These are phyloP conservation scores for Odontarrhena argentea DNA, from an alignment of 345 rosid genomes.

Conservation along the genomic window DNA sequence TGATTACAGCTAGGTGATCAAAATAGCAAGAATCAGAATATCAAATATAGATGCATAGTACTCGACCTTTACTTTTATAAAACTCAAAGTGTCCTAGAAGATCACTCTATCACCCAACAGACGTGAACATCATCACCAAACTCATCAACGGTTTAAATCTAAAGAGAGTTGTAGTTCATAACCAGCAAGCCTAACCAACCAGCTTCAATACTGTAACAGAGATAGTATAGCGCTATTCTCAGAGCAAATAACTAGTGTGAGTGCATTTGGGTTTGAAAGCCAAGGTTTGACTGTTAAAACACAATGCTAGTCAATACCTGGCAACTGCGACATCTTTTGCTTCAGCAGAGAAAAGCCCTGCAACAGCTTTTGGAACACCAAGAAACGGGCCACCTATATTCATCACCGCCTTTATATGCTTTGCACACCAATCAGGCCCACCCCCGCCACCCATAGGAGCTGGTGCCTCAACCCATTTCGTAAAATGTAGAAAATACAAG, in stretches of 20 bases:
- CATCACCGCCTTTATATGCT: conserved; percentile 88
- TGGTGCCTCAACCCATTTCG: conserved; percentile 99
- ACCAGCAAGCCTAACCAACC: conserved; percentile 6
- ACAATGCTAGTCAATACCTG: conserved; percentile 45
- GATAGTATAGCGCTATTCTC: background rate
- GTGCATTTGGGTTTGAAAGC: conserved; percentile 2
- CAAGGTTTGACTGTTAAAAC: conserved; percentile 12
- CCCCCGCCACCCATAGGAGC: conserved; percentile 98
- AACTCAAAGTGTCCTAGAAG: conserved; percentile 14
- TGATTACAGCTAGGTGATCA: background rate
- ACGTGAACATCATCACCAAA: background rate
- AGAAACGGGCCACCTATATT: conserved; percentile 90
- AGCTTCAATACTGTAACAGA: conserved; percentile 1
- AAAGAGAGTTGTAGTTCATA: conserved; percentile 11
- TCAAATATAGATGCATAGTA: background rate
- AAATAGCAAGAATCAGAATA: conserved; percentile 9
- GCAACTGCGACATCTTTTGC: conserved; percentile 80
- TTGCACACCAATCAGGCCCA: conserved; percentile 94
- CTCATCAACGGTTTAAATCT: conserved; percentile 4
- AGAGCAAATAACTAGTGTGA: conserved; percentile 5
- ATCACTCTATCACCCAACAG: conserved; percentile 8
- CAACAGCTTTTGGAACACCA: conserved; percentile 75
- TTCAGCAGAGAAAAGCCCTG: conserved; percentile 83
- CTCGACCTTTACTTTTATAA: background rate
- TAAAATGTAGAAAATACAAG: conserved; percentile 85